Base-by-base conservation (phyloP, 768 basidiomycete genomes). In the Trametes punicea region DNA sequence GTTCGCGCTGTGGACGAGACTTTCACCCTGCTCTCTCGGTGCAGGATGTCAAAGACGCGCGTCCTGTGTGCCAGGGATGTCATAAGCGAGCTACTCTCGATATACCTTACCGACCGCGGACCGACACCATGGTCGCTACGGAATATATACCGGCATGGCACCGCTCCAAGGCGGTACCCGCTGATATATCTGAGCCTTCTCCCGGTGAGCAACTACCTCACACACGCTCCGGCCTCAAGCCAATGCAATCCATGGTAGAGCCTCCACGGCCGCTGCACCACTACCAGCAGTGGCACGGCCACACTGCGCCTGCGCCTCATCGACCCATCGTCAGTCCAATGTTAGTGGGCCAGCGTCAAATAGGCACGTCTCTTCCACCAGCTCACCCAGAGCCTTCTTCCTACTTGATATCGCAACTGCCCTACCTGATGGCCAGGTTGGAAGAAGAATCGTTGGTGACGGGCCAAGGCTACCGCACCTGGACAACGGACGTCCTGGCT, bases 91-190 rank as follows among this genome's bases (percentile, higher is more conserved):
- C 25, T 9, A 15, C 26, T 25, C 34, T 6, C 8, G 21, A 27
- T 7, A 6, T 34, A 1, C 44, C 34, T 13, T 36, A 23, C 16
- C 52, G 44, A 9, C 44, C 18, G 31, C 34, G 36, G 4, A 9
- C 44, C 16, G 34, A 27, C 13, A 46, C 44, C 2, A n/a, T 34
- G 41, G 23, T 54, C n/a, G 52, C 44, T 10, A 29, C 44, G 2
- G 44, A 54, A n/a, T 54, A 38, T 13, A 54, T 54, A 23, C 52
- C 52, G 6, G 52, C 52, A 11, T 54, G 52, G 52, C 52, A 54
- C 6, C 52, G 52, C 4, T 26, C 44, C 25, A 5, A 23, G 2
- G 44, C 44, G 2, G 3, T 10, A 31, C 8, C 33, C 2, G 36
- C 16, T 13, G 52, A 54, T 26, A 18, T 16, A 2, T 33, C 15